Conservation (phyloP, 306 rosid genomes). For the Ormosia semicastrata region DNA sequence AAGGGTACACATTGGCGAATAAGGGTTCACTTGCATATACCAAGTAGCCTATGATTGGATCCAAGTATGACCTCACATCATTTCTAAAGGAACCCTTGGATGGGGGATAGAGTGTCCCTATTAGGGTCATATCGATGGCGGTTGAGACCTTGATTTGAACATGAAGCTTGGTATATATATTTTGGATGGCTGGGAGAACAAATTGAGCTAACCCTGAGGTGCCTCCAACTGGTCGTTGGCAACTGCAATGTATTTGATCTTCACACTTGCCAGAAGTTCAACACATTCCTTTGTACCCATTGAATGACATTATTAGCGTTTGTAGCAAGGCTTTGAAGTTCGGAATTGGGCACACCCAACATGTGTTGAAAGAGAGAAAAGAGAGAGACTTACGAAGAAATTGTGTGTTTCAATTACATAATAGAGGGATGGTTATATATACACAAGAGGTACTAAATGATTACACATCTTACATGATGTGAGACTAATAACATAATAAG, state of each 20-base stretch:
- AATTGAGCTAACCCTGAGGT: conserved; percentile 36
- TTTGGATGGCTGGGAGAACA: conserved; percentile 49
- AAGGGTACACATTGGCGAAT: conserved; percentile 63
- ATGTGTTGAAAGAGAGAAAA: too few species aligned
- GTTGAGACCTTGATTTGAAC: conserved; percentile 65
- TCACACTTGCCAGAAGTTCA: conserved; percentile 49
- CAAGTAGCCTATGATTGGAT: conserved; percentile 59
- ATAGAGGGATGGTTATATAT: too few species aligned
- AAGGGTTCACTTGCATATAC: conserved; percentile 51
- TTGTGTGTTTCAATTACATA: too few species aligned
- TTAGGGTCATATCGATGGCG: conserved; percentile 54
- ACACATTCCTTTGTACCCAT: conserved; percentile 54
- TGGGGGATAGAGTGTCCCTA: conserved; percentile 65
- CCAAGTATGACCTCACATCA: conserved; percentile 55
- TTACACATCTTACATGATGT: too few species aligned
- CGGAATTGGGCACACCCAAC: conserved; percentile 56
- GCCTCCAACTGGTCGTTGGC: conserved; percentile 65
- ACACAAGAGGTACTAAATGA: too few species aligned
- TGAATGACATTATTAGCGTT: conserved; percentile 33
- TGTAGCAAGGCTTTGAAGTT: conserved; percentile 48
- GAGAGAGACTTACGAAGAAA: too few species aligned
- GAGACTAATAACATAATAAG: too few species aligned
- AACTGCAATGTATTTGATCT: conserved; percentile 52
- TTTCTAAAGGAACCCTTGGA: conserved; percentile 52
- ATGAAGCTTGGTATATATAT: conserved; percentile 49